Evolutionary conservation across 2,329 filamentous ascomycete species (phyloP).

Genomic region (Chaetomium olivaceum): DNA sequence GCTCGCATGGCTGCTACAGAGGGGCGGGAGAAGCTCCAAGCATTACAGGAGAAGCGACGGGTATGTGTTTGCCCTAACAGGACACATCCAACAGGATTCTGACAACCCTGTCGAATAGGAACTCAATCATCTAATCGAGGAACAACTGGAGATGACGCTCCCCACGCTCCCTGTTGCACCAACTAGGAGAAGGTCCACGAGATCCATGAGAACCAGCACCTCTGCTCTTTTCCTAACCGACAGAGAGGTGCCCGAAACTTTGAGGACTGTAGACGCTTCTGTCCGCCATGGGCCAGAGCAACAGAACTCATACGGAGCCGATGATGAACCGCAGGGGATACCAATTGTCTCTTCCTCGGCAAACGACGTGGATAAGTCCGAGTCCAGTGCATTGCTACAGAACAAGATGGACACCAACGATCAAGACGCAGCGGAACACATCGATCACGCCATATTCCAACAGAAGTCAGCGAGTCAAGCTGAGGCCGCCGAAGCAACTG

Average conservation of each 20-base stretch:
- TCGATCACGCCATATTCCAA: background rate
- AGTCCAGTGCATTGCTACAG: background rate
- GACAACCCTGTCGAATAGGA: slow-evolving; percentile 36
- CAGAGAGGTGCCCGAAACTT: slow-evolving; percentile 1
- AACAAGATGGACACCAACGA: background rate
- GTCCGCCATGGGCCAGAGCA: no score
- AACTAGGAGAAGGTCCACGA: slow-evolving; percentile 28
- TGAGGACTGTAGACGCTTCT: background rate
- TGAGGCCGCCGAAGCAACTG: background rate
- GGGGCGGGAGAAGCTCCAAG: slow-evolving; percentile 55
- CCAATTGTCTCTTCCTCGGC: no score
- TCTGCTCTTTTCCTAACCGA: background rate
- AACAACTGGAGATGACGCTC: slow-evolving; percentile 41
- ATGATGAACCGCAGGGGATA: background rate
- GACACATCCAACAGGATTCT: slow-evolving; percentile 3
- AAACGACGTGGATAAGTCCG: background rate
- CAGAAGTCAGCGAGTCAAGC: background rate
- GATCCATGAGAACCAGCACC: slow-evolving; percentile 16
- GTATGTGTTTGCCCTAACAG: slow-evolving; percentile 18
- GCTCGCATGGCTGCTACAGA: slow-evolving; percentile 56
- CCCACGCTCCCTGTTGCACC: slow-evolving; percentile 31
- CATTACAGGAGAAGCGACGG: slow-evolving; percentile 24
- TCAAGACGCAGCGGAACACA: background rate
- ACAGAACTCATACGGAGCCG: background rate
- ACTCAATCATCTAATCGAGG: slow-evolving; percentile 47